Conservation (phyloP, 345 rosid genomes). For the Camelina hispida region DNA sequence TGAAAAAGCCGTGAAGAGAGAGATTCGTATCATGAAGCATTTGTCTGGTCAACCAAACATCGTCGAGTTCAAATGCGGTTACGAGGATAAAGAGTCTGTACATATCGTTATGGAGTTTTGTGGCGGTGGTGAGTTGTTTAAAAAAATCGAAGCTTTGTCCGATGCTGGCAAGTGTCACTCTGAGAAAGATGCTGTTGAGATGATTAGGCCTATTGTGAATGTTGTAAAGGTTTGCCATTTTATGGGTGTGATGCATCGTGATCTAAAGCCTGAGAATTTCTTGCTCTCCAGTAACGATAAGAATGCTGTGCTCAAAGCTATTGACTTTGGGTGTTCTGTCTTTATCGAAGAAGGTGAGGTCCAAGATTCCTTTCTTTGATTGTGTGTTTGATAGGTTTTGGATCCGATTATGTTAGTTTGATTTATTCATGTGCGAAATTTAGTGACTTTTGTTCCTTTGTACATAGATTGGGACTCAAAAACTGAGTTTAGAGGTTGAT, state of each 20-base stretch:
- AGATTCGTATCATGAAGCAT: constrained; percentile 80
- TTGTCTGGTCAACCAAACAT: constrained; percentile 77
- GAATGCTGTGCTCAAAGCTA: constrained; percentile 69
- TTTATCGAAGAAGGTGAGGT: constrained; percentile 73
- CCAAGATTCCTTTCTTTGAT: background rate
- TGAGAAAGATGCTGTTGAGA: constrained; percentile 71
- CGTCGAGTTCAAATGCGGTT: constrained; percentile 72
- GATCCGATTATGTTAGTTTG: background rate
- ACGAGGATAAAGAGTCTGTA: constrained; percentile 66
- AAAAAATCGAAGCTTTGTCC: constrained; percentile 59
- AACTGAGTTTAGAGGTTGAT: background rate
- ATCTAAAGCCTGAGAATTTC: constrained; percentile 93
- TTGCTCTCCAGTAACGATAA: constrained; percentile 63
- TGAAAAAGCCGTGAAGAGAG: constrained; percentile 51
- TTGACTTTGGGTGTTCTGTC: constrained; percentile 81
- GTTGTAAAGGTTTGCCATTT: constrained; percentile 80
- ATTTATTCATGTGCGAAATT: background rate
- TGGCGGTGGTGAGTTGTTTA: constrained; percentile 86
- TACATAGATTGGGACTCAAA: background rate
- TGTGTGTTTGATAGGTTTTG: background rate
- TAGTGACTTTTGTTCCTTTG: background rate
- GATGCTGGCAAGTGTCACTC: constrained; percentile 56
- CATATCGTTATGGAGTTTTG: constrained; percentile 88
- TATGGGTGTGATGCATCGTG: constrained; percentile 85
- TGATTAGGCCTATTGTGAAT: constrained; percentile 63